A percentile compares a stretch with the other conserved stretches of the same genome.
These are phyloP conservation scores for Vanrija sp. DNA, from an alignment of 1,284 basidiomycete genomes.

Conservation along the genomic window DNA sequence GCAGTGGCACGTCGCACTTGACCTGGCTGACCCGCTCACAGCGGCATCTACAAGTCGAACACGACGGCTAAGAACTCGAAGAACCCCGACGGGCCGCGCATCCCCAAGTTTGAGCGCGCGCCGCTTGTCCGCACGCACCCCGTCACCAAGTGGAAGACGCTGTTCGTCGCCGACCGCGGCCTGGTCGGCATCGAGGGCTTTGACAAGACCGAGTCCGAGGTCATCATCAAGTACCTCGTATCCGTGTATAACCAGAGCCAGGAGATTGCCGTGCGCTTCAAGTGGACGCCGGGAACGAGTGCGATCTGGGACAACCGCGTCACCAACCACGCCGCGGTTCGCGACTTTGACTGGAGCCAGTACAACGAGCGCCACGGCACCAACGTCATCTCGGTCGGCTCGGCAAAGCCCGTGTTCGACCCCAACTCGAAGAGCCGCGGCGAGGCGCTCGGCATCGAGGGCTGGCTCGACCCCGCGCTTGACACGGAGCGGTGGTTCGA, in stretches of 20 bases:
- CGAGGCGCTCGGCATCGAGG: slow-evolving; percentile 16
- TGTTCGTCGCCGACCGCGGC: slow-evolving; percentile 54
- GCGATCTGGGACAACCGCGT: slow-evolving; percentile 43
- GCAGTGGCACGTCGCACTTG: slow-evolving; percentile 5
- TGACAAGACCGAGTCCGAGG: slow-evolving; percentile 25
- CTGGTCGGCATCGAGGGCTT: slow-evolving; percentile 29
- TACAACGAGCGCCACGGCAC: slow-evolving; percentile 27
- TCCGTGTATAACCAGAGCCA: slow-evolving; percentile 36
- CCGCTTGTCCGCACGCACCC: slow-evolving; percentile 27
- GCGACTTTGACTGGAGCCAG: slow-evolving; percentile 28
- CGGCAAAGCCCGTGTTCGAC: slow-evolving; percentile 37
- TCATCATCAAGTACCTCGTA: slow-evolving; percentile 33
- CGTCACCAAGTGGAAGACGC: slow-evolving; percentile 24
- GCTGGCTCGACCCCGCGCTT: slow-evolving; percentile 15
- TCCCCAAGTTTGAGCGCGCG: slow-evolving; percentile 53
- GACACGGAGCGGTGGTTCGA: too few species aligned
- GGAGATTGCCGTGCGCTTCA: slow-evolving; percentile 41
- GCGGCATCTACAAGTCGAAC: slow-evolving; percentile 30
- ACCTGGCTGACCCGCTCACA: neutral
- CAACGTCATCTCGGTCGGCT: slow-evolving; percentile 35
- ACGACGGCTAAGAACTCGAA: slow-evolving; percentile 24
- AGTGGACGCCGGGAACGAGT: slow-evolving; percentile 41
- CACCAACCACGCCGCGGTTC: slow-evolving; percentile 39
- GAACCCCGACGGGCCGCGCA: slow-evolving; percentile 51
- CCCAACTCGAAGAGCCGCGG: slow-evolving; percentile 17